phyloP scores from a whole-genome alignment of 129 eudicot species.

The Artemisia annua region DNA sequence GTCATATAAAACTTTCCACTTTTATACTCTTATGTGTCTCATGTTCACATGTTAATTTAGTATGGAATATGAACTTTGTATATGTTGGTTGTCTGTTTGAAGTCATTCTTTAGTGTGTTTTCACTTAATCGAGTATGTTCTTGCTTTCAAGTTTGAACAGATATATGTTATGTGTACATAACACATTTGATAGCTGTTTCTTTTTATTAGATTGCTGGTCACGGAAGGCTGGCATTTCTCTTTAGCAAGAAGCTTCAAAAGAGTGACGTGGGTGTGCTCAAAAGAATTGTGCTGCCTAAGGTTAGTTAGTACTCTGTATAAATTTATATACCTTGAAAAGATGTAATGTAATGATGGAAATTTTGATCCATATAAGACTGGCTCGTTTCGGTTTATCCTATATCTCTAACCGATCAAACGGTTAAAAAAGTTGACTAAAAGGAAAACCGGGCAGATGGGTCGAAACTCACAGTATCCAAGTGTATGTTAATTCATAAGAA shows the following conservation, averaged over 20 bases:
- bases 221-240: conserved; percentile 57
- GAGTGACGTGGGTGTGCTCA: conserved; percentile 74
- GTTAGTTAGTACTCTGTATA: conserved; percentile 36
- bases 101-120: neutral
- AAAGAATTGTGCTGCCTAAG: conserved; percentile 90
- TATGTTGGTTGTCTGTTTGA: neutral
- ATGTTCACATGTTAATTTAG: neutral
- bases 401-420: too few species aligned
- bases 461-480: too few species aligned
- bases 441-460: too few species aligned
- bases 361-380: too few species aligned
- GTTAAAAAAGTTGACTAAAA: too few species aligned
- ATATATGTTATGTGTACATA: neutral
- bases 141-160: neutral
- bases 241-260: conserved; percentile 85
- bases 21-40: neutral
- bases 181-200: neutral
- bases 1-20: neutral
- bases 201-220: conserved; percentile 49
- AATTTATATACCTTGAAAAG: too few species aligned
- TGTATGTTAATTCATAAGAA: too few species aligned
- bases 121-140: neutral
- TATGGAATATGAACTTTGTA: neutral
- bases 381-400: too few species aligned
- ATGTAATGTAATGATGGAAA: too few species aligned